A percentile compares a stretch with the other conserved stretches of the same genome.
These are phyloP conservation scores for Exophiala oligosperma DNA, from an alignment of 2,329 filamentous ascomycete genomes.

Conservation along the genomic window DNA sequence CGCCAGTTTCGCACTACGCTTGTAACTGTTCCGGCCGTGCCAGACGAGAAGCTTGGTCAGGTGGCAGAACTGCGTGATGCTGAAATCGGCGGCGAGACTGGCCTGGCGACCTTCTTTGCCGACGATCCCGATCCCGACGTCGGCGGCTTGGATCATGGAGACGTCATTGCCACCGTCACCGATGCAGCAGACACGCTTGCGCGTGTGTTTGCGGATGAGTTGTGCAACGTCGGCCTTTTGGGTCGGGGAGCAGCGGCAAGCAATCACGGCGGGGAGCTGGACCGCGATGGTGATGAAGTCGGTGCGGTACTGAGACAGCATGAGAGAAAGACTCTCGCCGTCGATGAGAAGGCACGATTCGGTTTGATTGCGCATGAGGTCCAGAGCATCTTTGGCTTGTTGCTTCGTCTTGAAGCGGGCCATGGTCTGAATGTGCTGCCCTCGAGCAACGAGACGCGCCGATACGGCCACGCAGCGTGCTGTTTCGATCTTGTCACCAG, in stretches of 20 bases:
- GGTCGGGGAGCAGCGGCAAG: slow-evolving; percentile 92
- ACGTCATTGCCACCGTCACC: slow-evolving; percentile 98
- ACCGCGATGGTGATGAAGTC: slow-evolving; percentile 90
- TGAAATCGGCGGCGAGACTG: slow-evolving; percentile 92
- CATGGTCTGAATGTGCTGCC: slow-evolving; percentile 95
- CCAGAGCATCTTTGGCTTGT: slow-evolving; percentile 81
- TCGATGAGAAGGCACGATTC: slow-evolving; percentile 92
- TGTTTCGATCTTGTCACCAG: slow-evolving; percentile 97
- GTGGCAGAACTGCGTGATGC: slow-evolving; percentile 92
- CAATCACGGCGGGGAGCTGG: slow-evolving; percentile 84
- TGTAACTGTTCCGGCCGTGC: slow-evolving; percentile 98
- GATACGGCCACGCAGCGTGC: slow-evolving; percentile 94
- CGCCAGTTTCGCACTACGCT: slow-evolving; percentile 88
- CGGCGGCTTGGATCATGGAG: slow-evolving; percentile 97
- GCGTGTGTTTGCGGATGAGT: slow-evolving; percentile 86
- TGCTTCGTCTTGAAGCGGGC: slow-evolving; percentile 81
- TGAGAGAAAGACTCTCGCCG: slow-evolving; percentile 81
- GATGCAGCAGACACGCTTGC: slow-evolving; percentile 95
- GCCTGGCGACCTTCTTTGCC: slow-evolving; percentile 97
- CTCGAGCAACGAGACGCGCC: slow-evolving; percentile 87
- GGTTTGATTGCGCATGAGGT: slow-evolving; percentile 80
- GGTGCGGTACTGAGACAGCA: slow-evolving; percentile 77
- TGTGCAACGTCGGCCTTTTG: slow-evolving; percentile 94
- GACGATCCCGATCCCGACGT: slow-evolving; percentile 96
- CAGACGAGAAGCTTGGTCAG: slow-evolving; percentile 96